Evolutionary conservation across 2,329 filamentous ascomycete species (phyloP).

Genomic region (Aspergillus spinulosporus): DNA sequence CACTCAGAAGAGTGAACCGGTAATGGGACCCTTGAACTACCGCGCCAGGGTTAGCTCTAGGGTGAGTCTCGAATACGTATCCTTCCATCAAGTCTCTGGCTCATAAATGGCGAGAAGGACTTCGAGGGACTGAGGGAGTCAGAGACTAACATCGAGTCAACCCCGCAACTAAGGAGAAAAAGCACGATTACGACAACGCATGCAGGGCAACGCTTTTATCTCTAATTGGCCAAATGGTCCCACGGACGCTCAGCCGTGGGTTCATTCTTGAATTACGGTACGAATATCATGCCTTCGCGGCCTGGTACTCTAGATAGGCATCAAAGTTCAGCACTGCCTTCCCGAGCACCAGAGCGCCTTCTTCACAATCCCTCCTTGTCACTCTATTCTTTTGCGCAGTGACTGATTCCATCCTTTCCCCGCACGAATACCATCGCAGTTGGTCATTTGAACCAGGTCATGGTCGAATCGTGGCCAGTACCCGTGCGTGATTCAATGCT

Average conservation of each 20-base stretch:
- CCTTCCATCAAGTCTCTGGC: not conserved
- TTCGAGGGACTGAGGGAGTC: no score
- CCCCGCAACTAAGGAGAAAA: not conserved
- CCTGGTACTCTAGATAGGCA: not conserved
- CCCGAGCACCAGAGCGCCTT: not conserved
- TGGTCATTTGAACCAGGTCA: not conserved
- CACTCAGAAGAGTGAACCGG: slow-evolving; percentile 61
- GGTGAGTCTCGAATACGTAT: slow-evolving; percentile 34
- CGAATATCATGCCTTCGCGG: not conserved
- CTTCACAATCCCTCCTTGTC: not conserved
- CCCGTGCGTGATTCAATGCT: not conserved
- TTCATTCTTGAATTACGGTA: no score
- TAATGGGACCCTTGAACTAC: slow-evolving; percentile 53
- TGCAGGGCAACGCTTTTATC: not conserved
- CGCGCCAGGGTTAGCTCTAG: slow-evolving; percentile 48
- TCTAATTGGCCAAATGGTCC: not conserved
- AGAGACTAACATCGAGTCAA: not conserved
- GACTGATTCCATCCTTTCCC: not conserved
- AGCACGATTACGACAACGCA: not conserved
- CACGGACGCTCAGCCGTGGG: not conserved
- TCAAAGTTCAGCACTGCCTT: slow-evolving; percentile 4
- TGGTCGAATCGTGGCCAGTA: not conserved
- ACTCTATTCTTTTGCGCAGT: slow-evolving; percentile 1
- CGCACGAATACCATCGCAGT: not conserved
- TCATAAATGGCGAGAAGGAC: not conserved